Base-by-base conservation (phyloP, 164 flowering plant genomes). In the Vitis labrusca region DNA sequence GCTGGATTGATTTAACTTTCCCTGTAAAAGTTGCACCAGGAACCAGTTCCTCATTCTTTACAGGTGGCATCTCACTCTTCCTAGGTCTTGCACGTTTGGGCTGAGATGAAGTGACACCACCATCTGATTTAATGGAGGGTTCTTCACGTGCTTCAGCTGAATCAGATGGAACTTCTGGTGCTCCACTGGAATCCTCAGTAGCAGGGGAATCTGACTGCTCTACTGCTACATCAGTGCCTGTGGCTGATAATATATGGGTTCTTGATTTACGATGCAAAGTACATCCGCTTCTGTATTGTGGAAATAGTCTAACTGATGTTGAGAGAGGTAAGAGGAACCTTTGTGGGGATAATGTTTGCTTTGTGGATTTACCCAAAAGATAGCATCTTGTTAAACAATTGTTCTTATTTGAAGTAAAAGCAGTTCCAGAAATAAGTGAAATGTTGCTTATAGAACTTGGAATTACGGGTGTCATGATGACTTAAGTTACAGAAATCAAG, bases 1-100 rank as follows among this genome's bases (percentile, higher is more conserved):
- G 98, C 77, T 89, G 98, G 72, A 95, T 83, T 17, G 99, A 86
- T 68, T 76, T 84, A 48, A 95, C 99, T 90, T 93, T 95, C 72
- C 99, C 99, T 3, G 85, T 83, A 82, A 93, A 95, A 65, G 81
- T 81, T 66, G 98, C 97, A 79, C 99, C 99, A 56, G 86, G 82
- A 59, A 89, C 77, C 30, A 95, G 82, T 44, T 93, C 97, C 75
- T 95, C 99, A 72, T 89, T 83, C 71, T 86, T 90, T 52, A 95
- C 88, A 13, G 99, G 93, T 44, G 98, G 97, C 97, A 91, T 83
- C 52, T 93, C 97, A 78, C 93, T 91, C 80, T 85, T 95, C 82
- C 95, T 83, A 15, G 85, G 68, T 59, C 89, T 87, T 68, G 90
- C 2, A 13, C 91, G 86, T 59, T 72, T 86, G 8, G 92, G 57